Evolutionary conservation across 106 monocot genomes (phyloP), one percentile per base, ranked within the genome.

Genomic region (Agapanthus africanus): DNA sequence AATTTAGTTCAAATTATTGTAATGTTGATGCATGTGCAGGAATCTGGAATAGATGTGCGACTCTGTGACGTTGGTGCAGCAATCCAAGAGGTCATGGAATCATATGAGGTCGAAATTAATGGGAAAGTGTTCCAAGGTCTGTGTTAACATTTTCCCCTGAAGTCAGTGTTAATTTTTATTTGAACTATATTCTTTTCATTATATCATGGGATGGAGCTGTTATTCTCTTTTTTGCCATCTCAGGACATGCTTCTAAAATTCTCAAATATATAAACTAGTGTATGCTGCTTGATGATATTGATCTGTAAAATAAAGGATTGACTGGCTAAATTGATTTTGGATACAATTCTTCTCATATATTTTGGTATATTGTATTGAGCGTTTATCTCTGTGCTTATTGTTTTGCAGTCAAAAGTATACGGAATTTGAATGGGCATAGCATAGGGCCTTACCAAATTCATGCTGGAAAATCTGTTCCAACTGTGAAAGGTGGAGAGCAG

Each of bases 361-460:
- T 1, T 59, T 23, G 35, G 28, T 27, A 10, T 11, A 28, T 56
- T 11, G 26, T 26, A 56, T 56, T 28, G 28, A 56, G 56, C 56
- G 13, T 56, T 52, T n/a, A 36, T 69, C 21, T 25, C 35, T 64
- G 19, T 11, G 5, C 23, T 57, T 40, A 25, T 59, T 13, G 37
- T 56, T 68, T 47, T 72, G 37, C 79, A 97, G 95, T 97, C 57
- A 97, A 91, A 91, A 97, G 95, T 79, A 64, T 97, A 11, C 72
- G 91, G 37, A 97, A 97, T 60, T 78, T 97, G 84, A 97, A 97
- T 80, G 95, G 95, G 39, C 95, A 97, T 67, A 91, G 95, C 70
- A 97, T 97, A 57, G 95, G 95, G 33, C 95, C 95, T 37, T 97
- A 97, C 65, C 95, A 97, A 78, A 97, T 97, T 63, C 95, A 97